Evolutionary conservation across 495 filamentous ascomycete species (phyloP).

Genomic region (Xylaria scruposa): DNA sequence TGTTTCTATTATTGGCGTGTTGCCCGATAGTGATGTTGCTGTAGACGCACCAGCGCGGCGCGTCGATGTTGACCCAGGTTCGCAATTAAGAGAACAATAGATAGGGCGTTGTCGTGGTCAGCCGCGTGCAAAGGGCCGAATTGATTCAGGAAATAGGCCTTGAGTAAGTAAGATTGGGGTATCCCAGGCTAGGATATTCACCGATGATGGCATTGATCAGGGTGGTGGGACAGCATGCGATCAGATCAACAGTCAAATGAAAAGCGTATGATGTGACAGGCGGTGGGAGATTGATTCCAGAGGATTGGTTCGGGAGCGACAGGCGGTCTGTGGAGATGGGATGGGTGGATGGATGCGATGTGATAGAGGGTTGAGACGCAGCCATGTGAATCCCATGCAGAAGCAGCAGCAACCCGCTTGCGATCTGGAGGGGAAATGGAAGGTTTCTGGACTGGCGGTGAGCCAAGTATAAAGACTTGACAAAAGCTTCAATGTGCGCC

Average conservation of each 20-base stretch:
- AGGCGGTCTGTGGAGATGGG: conserved; percentile 27
- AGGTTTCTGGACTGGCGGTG: conserved; percentile 30
- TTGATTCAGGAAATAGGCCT: conserved; percentile 9
- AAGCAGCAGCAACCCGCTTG: conserved; percentile 22
- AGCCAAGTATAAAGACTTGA: conserved; percentile 19
- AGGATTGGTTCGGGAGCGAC: conserved; percentile 29
- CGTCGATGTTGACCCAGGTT: conserved; percentile 2
- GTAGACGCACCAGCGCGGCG: background rate
- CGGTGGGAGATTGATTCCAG: conserved; percentile 28
- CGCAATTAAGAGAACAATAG: conserved; percentile 12
- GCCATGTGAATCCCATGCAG: conserved; percentile 30
- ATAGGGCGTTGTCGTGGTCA: conserved; percentile 15
- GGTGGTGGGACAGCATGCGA: conserved; percentile 25
- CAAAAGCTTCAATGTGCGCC: background rate
- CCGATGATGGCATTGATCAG: conserved; percentile 24
- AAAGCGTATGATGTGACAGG: conserved; percentile 29
- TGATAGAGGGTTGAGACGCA: conserved; percentile 26
- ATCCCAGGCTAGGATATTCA: conserved; percentile 20
- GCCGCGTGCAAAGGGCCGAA: conserved; percentile 29
- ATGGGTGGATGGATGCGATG: conserved; percentile 27
- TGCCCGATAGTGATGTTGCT: conserved; percentile 6
- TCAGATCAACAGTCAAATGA: conserved; percentile 28
- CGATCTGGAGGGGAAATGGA: conserved; percentile 29
- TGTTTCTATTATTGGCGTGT: conserved; percentile 3
- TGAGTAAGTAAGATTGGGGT: conserved; percentile 17